Base-by-base conservation (phyloP, 257 asterid species). In the Gynochthodes officinalis region DNA sequence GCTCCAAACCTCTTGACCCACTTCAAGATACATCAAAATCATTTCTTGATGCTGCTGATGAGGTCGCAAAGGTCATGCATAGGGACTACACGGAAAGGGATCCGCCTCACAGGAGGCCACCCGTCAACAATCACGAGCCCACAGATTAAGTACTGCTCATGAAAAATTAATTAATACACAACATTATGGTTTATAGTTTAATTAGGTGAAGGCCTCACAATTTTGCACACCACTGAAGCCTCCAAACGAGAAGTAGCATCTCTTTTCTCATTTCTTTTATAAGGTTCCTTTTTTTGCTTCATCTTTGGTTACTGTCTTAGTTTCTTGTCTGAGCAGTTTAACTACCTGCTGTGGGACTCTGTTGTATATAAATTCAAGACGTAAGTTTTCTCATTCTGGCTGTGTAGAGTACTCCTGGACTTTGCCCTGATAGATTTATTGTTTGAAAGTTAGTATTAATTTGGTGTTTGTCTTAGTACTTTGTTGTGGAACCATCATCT, bases 81-180 rank as follows among this genome's bases (percentile, higher is more conserved):
- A 82, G 52, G 83, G 94, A 90, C 84, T 88, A 92, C 73, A 65
- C 27, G 3, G 85, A 74, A 2, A 40, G 15, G 52, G 76, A 49
- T 12, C 66, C 63, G 37, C 81, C 87, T 35, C 75, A 79, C 44
- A 73, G 86, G 57, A 90, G 77, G 76, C 93, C 98, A 25, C 98
- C 98, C 2, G 86, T 90, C 84, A 81, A 92, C 84, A 92, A 92
- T 72, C 82, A 72, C 58, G 73, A 84, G 78, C 98, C 96, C 1
- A 77, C 32, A 6, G 48, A 87, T 70, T 85, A 76, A n/a, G n/a
- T n/a, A n/a, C n/a, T n/a, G n/a, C n/a, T n/a, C n/a, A n/a, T n/a
- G n/a, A n/a, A n/a, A n/a, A n/a, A n/a, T n/a, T n/a, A n/a, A n/a
- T n/a, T n/a, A n/a, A n/a, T n/a, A n/a, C n/a, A n/a, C n/a, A n/a